Base-by-base conservation (phyloP, 2,329 filamentous ascomycete species). In the Fusarium albosuccineum region DNA sequence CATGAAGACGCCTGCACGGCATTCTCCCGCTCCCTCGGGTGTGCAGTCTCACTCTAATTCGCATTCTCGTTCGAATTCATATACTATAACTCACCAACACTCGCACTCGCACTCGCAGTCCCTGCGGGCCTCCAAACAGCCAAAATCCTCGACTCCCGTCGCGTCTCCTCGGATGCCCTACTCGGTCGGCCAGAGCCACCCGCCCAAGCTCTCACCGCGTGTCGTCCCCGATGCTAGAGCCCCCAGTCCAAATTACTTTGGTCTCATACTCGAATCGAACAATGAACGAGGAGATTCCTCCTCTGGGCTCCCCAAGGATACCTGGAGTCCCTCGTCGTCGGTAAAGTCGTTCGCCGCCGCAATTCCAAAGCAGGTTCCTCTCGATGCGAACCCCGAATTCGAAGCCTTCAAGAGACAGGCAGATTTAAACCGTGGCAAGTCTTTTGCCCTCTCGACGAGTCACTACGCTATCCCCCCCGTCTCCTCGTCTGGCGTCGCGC, bases 241-340 rank as follows among this genome's bases (percentile, higher is more conserved):
- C 1, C 81, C 89, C 9, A 95, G 92, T 75, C 92, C 93, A 11
- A 97, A 94, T 76, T 97, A 97, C 79, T 97, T 97, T 76, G 92
- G 92, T 57, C 87, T 97, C 62, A 83, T 89, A 30, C 81, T 92
- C 65, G 89, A 93, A 60, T 77, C 87, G 17, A 78, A 81, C 45
- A 83, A 80, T 57, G 89, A 92, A 64, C 83, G 86, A 26, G 85
- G 89, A 64, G 89, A 90, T 54, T 91, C 90, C 50, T 91, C 90
- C 3, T 86, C 85, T 5, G 83, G 84, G 34, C 83, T 91, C 64
- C 85, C 89, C 1, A 87, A 87, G 58, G 88, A 89, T 67, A 92
- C 92, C 77, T 95, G 92, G 91, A 92, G 90, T 70, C 86, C 91
- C 9, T 86, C 89, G 1, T 89, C 90, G 0, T 90, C 91, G 6